Evolutionary conservation across 305 asterid genomes (phyloP).

Genomic region (Fraxinus platypoda): DNA sequence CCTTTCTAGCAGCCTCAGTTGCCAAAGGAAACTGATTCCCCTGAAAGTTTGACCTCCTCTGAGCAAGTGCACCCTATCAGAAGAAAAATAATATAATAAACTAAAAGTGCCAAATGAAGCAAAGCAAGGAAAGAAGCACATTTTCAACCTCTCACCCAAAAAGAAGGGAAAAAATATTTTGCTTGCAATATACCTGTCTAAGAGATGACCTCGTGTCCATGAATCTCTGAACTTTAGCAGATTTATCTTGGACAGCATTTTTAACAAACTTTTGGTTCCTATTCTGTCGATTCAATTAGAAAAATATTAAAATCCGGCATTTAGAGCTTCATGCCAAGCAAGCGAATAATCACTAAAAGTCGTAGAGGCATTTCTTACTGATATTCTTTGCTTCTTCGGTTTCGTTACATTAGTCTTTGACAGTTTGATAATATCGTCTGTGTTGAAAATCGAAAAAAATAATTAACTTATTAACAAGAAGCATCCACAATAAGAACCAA

Average conservation of each 20-base stretch:
- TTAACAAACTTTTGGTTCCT: conserved; percentile 45
- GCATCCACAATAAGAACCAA: neutral
- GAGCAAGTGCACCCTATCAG: conserved; percentile 73
- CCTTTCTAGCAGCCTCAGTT: conserved; percentile 73
- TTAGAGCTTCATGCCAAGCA: neutral
- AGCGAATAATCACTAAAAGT: neutral
- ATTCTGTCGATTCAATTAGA: conserved; percentile 41
- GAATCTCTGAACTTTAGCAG: conserved; percentile 42
- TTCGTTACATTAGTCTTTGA: conserved; percentile 40
- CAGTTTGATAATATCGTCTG: conserved; percentile 90
- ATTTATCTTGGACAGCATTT: conserved; percentile 50
- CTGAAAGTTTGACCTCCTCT: conserved; percentile 66
- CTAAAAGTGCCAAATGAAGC: neutral
- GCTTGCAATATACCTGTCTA: conserved; percentile 61
- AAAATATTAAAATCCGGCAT: conserved; percentile 4
- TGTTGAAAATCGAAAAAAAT: conserved; percentile 4
- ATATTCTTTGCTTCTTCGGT: conserved; percentile 61
- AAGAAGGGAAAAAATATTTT: neutral
- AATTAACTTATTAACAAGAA: conserved; percentile 12
- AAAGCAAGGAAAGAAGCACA: neutral
- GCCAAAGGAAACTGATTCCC: conserved; percentile 70
- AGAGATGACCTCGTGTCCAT: conserved; percentile 63
- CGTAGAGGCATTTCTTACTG: conserved; percentile 37
- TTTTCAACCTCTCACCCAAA: neutral
- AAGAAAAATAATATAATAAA: neutral